phyloP scores from a whole-genome alignment of 352 stramenopile genomes.

The Phytophthora nicotianae region DNA sequence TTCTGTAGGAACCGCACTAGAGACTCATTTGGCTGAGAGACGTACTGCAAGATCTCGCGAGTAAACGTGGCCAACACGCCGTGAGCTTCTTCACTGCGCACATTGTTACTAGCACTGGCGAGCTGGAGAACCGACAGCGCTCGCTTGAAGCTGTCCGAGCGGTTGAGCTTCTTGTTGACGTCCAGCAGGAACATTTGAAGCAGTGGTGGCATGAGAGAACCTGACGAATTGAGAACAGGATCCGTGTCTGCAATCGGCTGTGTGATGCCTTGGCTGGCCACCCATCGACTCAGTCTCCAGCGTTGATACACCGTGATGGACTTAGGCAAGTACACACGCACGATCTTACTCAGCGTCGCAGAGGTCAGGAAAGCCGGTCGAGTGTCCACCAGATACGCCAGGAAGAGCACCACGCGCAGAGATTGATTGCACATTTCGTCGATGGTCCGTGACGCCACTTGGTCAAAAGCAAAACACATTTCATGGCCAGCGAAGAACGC shows the following conservation, averaged over 20 bases:
- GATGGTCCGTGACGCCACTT: conserved; percentile 61
- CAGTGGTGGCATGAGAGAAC: conserved; percentile 58
- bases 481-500: conserved; percentile 57
- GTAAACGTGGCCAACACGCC: conserved; percentile 59
- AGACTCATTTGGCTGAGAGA: conserved; percentile 59
- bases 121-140: conserved; percentile 51
- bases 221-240: conserved; percentile 41
- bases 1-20: conserved; percentile 70
- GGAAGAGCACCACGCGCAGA: conserved; percentile 66
- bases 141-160: conserved; percentile 54
- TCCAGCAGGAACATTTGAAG: conserved; percentile 70
- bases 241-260: conserved; percentile 54
- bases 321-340: conserved; percentile 55
- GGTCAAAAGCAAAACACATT: conserved; percentile 63
- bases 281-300: conserved; percentile 69
- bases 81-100: conserved; percentile 62
- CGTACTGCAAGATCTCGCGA: conserved; percentile 56
- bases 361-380: conserved; percentile 58
- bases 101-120: conserved; percentile 41
- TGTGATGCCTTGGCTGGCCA: conserved; percentile 63
- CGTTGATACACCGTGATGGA: conserved; percentile 74
- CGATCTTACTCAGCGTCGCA: conserved; percentile 44
- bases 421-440: conserved; percentile 69
- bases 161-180: conserved; percentile 58
- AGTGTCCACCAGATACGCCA: conserved; percentile 67